A percentile compares a stretch with the other conserved stretches of the same genome.
phyloP scores from a whole-genome alignment of 768 basidiomycete genomes.

The Artomyces pyxidatus region DNA sequence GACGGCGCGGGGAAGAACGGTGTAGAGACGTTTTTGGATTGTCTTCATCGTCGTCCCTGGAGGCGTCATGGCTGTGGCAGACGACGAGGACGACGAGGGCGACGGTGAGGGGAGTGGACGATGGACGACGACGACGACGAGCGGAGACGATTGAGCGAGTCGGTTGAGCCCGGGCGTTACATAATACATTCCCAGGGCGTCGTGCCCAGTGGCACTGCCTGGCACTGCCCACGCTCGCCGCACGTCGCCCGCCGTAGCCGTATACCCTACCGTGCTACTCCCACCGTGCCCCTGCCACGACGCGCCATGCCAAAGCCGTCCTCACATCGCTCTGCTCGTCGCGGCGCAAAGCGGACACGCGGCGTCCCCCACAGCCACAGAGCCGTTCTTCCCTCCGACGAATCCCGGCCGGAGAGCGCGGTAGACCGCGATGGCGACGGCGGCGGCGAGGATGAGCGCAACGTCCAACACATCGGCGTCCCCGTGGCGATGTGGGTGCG shows the following conservation, averaged over 20 bases:
- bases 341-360: not conserved
- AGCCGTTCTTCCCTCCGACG: too few relatives aligned
- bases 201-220: too few relatives aligned
- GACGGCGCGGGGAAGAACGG: constrained; percentile 32
- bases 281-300: too few relatives aligned
- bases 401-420: constrained; percentile 48
- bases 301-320: not conserved
- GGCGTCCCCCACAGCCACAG: not conserved
- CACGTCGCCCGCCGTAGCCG: too few relatives aligned
- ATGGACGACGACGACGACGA: too few relatives aligned
- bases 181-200: too few relatives aligned
- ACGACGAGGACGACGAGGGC: not conserved
- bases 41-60: constrained; percentile 38
- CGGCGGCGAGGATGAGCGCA: constrained; percentile 9
- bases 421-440: constrained; percentile 37
- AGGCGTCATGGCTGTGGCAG: constrained; percentile 22
- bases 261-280: too few relatives aligned
- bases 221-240: too few relatives aligned
- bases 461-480: constrained; percentile 30
- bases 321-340: not conserved
- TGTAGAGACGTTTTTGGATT: constrained; percentile 44
- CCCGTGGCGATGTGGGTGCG: constrained; percentile 97
- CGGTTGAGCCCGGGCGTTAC: too few relatives aligned
- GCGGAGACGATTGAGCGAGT: too few relatives aligned
- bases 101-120: too few relatives aligned